Evolutionary conservation across 106 monocot genomes (phyloP), one percentile per base, ranked within the genome.

Genomic region (Amphibolis antarctica): DNA sequence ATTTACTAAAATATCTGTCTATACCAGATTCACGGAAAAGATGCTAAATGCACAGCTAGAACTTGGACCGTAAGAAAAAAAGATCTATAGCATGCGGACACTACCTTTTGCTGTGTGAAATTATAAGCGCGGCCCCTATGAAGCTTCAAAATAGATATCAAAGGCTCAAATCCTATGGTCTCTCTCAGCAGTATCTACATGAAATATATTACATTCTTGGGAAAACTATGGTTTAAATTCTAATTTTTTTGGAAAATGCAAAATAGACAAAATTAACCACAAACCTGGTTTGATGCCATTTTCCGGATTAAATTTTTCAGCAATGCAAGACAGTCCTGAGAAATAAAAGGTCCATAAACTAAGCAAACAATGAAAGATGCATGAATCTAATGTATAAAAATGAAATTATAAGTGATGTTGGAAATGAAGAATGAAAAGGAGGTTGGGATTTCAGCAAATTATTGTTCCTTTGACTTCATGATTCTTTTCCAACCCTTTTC

Each of bases 101-200:
- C 28, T 76, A 91, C 98, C 91, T 98, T 98, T 64, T 98, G 98
- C 66, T 98, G 98, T 18, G 98, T 98, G 53, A 98, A 98, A 71
- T 98, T 98, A 65, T 85, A 98, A 68, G 90, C 98, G 75, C 80
- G 87, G 31, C 91, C 91, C 74, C 98, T 86, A 51, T 80, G 83
- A 74, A 98, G 80, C 72, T 83, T 91, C 42, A 98, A 59, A 68
- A 91, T 85, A 19, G 87, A 85, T 53, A 88, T 75, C 65, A 98
- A 63, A 53, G 91, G 87, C 46, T 88, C 90, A 79, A 85, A 85
- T 72, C 98, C 98, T 56, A 87, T 72, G 11, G 90, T 98, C 66
- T 98, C 98, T 73, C 57, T 87, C 50, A 98, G 45, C 44, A 98
- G 69, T 71, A 91, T 77, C 91, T 94, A 60, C 63, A 83, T 28